Base-by-base conservation (phyloP, 768 basidiomycete species). In the Rhodotorula paludigena region DNA sequence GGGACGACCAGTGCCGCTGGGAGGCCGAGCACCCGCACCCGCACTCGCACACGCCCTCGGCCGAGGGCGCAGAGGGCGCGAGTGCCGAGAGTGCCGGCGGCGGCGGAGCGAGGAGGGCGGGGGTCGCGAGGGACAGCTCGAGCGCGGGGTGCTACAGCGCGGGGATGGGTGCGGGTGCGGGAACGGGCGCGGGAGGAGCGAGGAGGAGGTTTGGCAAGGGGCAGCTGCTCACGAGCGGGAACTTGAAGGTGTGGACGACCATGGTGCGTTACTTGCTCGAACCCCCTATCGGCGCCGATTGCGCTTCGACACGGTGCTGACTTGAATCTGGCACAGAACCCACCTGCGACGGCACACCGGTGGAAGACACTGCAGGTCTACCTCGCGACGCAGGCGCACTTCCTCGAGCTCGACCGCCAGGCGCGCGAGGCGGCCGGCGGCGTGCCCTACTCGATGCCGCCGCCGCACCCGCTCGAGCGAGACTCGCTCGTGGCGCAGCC, bases 331-430 rank as follows among this genome's bases (percentile, higher is more conserved):
- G 41, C 15, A 28, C 72, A 98, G 94, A 97, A 91, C 76, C 91
- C 90, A 20, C 86, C 89, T 57, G 92, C 96, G 72, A 90, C 92
- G 20, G 82, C 87, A 8, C 87, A 92, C 42, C 86, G 89, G 44
- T 88, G 89, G 74, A 87, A 89, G 73, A 89, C 89, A 6, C 80
- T 99, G 11, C 84, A 87, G 63, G 81, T 80, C 5, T 99, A 93
- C 77, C 85, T 98, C 77, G 86, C 85, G 74, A 81, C 88, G 3
- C 94, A 98, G 74, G 83, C 86, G 65, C 82, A 84, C 18, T 80
- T 94, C 47, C 83, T 96, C 44, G 87, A 90, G 75, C 89, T 89
- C 10, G 92, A 94, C 73, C 85, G 86, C 5, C 78, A 86, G 57
- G 90, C 91, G 6, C 88, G 85, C 76, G 84, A 86, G 28, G 85